Base-by-base conservation (phyloP, 768 basidiomycete genomes). In the Basidioascus undulatus region DNA sequence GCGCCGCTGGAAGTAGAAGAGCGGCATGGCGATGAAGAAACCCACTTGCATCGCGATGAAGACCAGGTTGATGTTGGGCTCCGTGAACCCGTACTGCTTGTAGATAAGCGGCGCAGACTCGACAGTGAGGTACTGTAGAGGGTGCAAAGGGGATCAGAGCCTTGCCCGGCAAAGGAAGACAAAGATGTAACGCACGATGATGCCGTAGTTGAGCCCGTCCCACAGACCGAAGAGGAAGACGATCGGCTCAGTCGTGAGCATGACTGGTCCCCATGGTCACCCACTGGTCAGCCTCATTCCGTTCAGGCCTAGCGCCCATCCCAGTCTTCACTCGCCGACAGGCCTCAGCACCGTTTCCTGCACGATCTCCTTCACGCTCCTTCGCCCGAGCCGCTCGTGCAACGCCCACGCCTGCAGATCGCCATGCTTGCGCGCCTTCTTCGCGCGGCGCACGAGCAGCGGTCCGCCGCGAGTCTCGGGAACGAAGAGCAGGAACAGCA, bases 111-210 rank as follows among this genome's bases (percentile, higher is more conserved):
- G 45, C 3, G 43, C 41, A 13, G 35, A 41, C 37, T 46, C 41
- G 6, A 43, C 21, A 5, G 44, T 41, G n/a, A 46, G 44, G 38
- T 46, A 46, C n/a, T n/a, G n/a, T n/a, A n/a, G n/a, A n/a, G n/a
- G n/a, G n/a, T n/a, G n/a, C n/a, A n/a, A n/a, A n/a, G n/a, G n/a
- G n/a, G n/a, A n/a, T n/a, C n/a, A n/a, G n/a, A n/a, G n/a, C n/a
- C n/a, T n/a, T n/a, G n/a, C n/a, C n/a, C n/a, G n/a, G n/a, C n/a
- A n/a, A n/a, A n/a, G n/a, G n/a, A n/a, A n/a, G n/a, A n/a, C n/a
- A n/a, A n/a, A n/a, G n/a, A n/a, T n/a, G n/a, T n/a, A n/a, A n/a
- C n/a, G n/a, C n/a, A n/a, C n/a, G 26, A 42, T 42, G 21, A 46
- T 41, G 24, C 34, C 36, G 12, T 45, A 45, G 25, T 45, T 45